Percentiles rank a stretch among this genome's conserved stretches.
These are phyloP conservation scores for Nematodospora valgi DNA, from an alignment of 805 yeast genomes.

Conservation along the genomic window DNA sequence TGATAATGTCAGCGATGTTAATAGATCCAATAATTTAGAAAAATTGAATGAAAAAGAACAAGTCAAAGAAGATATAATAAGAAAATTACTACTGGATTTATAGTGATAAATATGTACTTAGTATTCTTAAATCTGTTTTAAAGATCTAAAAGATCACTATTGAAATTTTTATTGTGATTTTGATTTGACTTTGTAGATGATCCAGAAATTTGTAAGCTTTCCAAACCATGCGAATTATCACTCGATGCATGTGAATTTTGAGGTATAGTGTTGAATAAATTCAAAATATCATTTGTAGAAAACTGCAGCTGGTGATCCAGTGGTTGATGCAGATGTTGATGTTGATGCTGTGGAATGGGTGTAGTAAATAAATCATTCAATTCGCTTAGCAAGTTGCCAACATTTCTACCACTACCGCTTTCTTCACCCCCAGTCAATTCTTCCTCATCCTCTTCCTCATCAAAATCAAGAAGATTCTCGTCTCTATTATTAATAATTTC, in stretches of 20 bases:
- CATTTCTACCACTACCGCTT: constrained; percentile 8
- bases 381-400: constrained; percentile 57
- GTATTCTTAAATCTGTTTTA: constrained; percentile 10
- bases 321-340: constrained; percentile 8
- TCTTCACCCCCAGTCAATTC: constrained; percentile 11
- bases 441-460: constrained; percentile 26
- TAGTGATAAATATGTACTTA: neutral
- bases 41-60: constrained; percentile 4
- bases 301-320: constrained; percentile 1
- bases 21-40: neutral
- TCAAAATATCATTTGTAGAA: constrained; percentile 45
- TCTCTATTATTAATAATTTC: constrained; percentile 68
- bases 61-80: constrained; percentile 10
- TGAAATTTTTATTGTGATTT: constrained; percentile 5
- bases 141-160: constrained; percentile 37
- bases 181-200: neutral
- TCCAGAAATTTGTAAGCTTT: neutral
- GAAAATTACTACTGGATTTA: constrained; percentile 9
- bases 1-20: constrained; percentile 1
- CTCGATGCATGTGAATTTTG: neutral
- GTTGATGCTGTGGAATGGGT: constrained; percentile 19
- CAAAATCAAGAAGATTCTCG: constrained; percentile 82
- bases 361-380: constrained; percentile 66
- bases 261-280: constrained; percentile 33
- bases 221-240: neutral